phyloP scores from a whole-genome alignment of 1,284 basidiomycete genomes.

The Fomitopsis pinicola region DNA sequence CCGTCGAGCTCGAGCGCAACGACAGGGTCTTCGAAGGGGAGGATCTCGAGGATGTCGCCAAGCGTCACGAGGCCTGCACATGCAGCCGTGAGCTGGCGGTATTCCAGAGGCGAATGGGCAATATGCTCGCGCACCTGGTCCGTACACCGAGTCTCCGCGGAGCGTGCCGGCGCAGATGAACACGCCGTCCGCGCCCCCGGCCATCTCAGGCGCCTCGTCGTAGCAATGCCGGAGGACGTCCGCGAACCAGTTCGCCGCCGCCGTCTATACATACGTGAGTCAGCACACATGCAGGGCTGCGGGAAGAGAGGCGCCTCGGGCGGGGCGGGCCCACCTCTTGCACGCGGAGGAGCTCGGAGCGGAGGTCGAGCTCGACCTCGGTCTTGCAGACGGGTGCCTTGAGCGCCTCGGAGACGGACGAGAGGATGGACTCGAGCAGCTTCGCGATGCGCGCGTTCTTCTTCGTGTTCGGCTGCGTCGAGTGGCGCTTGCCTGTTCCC shows the following conservation, averaged over 20 bases:
- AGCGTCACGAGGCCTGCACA: conserved; percentile 67
- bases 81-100: not conserved
- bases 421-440: conserved; percentile 64
- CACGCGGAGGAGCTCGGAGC: conserved; percentile 71
- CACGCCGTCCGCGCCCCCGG: conserved; percentile 71
- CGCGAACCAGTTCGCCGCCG: conserved; percentile 85
- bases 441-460: conserved; percentile 55
- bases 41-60: conserved; percentile 82
- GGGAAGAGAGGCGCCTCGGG: not conserved
- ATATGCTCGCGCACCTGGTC: conserved; percentile 51
- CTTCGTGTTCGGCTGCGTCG: conserved; percentile 55
- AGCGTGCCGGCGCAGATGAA: conserved; percentile 85
- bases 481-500: conserved; percentile 57
- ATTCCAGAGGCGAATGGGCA: not conserved
- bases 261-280: conserved; percentile 46
- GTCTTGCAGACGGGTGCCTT: conserved; percentile 73
- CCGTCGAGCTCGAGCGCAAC: conserved; percentile 85
- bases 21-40: conserved; percentile 87
- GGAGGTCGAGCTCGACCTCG: conserved; percentile 68
- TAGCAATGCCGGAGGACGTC: conserved; percentile 86
- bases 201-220: conserved; percentile 69
- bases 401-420: conserved; percentile 67
- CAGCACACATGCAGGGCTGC: not conserved
- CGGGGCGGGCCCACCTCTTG: conserved; percentile 45
- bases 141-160: conserved; percentile 83